These are phyloP conservation scores for slime mould (Dictyostelium discoideum) DNA, from an alignment of 78 protist species.

Conservation along the genomic window DNA sequence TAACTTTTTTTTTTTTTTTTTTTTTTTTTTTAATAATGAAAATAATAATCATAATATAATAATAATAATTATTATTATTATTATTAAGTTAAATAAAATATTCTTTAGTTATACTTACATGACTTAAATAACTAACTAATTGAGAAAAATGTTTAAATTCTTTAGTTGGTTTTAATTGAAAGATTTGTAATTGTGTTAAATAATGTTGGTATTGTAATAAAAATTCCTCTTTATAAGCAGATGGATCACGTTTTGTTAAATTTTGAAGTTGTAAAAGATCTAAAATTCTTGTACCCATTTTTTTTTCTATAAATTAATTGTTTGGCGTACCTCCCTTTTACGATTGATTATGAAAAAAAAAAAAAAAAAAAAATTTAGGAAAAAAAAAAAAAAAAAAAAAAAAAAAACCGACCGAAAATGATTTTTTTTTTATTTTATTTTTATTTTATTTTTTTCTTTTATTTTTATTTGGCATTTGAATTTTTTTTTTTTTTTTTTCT, in stretches of 20 bases:
- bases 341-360: not conserved
- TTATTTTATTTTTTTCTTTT: too few species aligned
- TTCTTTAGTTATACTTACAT: conserved; percentile 28
- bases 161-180: conserved; percentile 82
- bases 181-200: conserved; percentile 70
- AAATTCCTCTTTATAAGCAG: conserved; percentile 92
- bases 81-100: too few species aligned
- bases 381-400: not conserved
- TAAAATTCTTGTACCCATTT: conserved; percentile 51
- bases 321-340: not conserved
- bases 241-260: conserved; percentile 88
- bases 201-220: conserved; percentile 86
- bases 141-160: conserved; percentile 70
- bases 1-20: not conserved
- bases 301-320: not conserved
- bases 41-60: too few species aligned
- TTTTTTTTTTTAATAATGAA: not conserved
- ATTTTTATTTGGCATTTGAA: too few species aligned
- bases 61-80: too few species aligned
- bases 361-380: not conserved
- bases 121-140: conserved; percentile 78
- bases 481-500: too few species aligned
- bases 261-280: conserved; percentile 89
- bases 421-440: too few species aligned
- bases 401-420: not conserved